Base-by-base conservation (phyloP, 2,329 filamentous ascomycete species). In the Fusarium torulosum region DNA sequence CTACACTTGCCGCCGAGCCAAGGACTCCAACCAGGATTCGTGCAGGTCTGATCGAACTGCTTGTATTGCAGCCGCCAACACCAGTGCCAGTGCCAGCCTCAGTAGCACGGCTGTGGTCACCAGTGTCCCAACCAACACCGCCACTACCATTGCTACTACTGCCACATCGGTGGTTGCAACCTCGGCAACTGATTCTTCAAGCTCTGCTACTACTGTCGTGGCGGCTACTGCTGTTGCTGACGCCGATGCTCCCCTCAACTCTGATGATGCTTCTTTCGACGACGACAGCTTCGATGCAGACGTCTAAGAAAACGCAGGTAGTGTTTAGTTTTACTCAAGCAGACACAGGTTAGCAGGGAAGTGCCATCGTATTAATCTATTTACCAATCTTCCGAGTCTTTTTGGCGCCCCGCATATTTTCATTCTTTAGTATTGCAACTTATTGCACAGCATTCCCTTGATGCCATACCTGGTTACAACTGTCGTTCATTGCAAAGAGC, bases 41-140 rank as follows among this genome's bases (percentile, higher is more conserved):
- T 58, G 55, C 6, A 41, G 50, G n/a, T 40, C 55, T 15, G 41
- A 57, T 21, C 41, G 55, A 7, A 38, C 41, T n/a, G 50, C 55
- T 1, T 58, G 55, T 15, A 29, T 19, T 5, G 51, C 25, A 10
- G 45, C 47, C n/a, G n/a, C 21, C 8, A 54, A n/a, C 4, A n/a
- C n/a, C 8, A 37, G 31, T 25, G 31, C 25, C 5, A 25, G 27
- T 19, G 17, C 38, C 11, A 31, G 29, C 35, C 44, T 15, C 23
- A 29, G 27, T 29, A 29, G 10, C 27, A 29, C 27, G 10, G 27
- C 27, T 29, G 10, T 10, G 9, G 27, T 4, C 4, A 46, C 38
- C 11, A 57, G 38, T 2, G 19, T 56, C 14, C 31, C 58, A n/a
- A 25, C 43, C 17, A 44, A 17, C 11, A 7, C 37, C 9, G 37